Percentiles rank a stretch among this genome's conserved stretches.
phyloP scores from a whole-genome alignment of 331 rosid genomes.

The Quercus tomentella region DNA sequence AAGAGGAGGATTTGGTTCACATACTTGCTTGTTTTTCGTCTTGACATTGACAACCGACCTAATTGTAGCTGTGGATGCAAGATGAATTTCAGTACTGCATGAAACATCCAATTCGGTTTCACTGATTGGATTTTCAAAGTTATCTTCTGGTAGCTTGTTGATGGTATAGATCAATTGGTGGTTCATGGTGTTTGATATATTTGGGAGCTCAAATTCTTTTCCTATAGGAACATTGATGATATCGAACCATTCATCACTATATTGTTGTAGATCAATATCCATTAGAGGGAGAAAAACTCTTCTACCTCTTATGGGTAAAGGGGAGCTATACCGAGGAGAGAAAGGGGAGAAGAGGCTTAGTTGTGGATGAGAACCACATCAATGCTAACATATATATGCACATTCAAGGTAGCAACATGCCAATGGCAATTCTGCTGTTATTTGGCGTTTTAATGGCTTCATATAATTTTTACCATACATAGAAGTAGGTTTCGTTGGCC shows the following conservation, averaged over 20 bases:
- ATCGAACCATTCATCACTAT: neutral
- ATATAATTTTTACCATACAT: neutral
- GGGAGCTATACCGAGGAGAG: too few species aligned
- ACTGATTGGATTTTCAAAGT: too few species aligned
- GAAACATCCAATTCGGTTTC: too few species aligned
- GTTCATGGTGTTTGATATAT: neutral
- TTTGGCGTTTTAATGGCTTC: neutral
- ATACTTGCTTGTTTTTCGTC: too few species aligned
- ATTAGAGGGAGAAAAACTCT: neutral
- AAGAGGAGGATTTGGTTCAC: too few species aligned
- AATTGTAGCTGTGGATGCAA: too few species aligned
- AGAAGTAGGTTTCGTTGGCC: neutral
- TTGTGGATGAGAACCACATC: neutral
- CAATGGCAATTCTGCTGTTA: too few species aligned
- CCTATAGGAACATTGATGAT: neutral
- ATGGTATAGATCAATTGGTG: too few species aligned
- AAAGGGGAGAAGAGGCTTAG: too few species aligned
- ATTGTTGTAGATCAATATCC: neutral
- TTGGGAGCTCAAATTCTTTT: neutral
- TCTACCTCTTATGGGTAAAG: neutral
- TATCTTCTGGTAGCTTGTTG: too few species aligned
- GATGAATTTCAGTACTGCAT: too few species aligned
- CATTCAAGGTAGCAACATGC: neutral
- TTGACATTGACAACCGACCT: too few species aligned
- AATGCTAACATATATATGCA: neutral